Conservation (phyloP, 2,329 filamentous ascomycete species). For the Fusarium anguioides region DNA sequence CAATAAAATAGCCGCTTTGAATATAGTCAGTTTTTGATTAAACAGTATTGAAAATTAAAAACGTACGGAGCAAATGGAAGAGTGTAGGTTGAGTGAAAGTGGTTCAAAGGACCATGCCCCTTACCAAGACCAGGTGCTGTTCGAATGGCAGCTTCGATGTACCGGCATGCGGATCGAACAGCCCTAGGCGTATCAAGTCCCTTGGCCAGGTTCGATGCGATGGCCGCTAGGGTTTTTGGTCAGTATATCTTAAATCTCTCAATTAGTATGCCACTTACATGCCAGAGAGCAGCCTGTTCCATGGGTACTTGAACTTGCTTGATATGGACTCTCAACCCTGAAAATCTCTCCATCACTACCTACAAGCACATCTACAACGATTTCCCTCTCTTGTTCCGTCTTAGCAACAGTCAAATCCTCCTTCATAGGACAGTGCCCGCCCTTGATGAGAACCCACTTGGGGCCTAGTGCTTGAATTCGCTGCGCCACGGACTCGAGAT, state of each 20-base stretch:
- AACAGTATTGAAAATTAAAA: accelerated
- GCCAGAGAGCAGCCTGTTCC: conserved; percentile 95
- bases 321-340: conserved; percentile 76
- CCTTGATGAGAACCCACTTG: conserved; percentile 86
- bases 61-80: conserved; percentile 75
- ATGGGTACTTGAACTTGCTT: conserved; percentile 84
- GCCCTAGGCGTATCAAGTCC: conserved; percentile 67
- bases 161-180: conserved; percentile 75
- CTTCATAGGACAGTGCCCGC: conserved; percentile 86
- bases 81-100: conserved; percentile 77
- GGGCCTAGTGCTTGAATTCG: conserved; percentile 76
- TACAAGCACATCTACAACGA: conserved; percentile 82
- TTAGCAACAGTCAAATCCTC: conserved; percentile 69
- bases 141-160: conserved; percentile 77
- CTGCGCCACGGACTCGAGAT: conserved; percentile 76
- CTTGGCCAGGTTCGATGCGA: conserved; percentile 76
- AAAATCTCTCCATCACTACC: conserved; percentile 67
- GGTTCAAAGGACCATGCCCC: conserved; percentile 79
- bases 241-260: not conserved
- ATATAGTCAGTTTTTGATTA: not conserved
- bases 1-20: conserved; percentile 78
- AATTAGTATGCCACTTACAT: conserved; percentile 63
- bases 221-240: conserved; percentile 67
- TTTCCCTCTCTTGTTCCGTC: conserved; percentile 66
- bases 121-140: conserved; percentile 71